Percentiles rank a stretch among this genome's conserved stretches.
Conservation (phyloP, 2,329 filamentous ascomycete genomes). For the Sclerotinia glacialis region DNA sequence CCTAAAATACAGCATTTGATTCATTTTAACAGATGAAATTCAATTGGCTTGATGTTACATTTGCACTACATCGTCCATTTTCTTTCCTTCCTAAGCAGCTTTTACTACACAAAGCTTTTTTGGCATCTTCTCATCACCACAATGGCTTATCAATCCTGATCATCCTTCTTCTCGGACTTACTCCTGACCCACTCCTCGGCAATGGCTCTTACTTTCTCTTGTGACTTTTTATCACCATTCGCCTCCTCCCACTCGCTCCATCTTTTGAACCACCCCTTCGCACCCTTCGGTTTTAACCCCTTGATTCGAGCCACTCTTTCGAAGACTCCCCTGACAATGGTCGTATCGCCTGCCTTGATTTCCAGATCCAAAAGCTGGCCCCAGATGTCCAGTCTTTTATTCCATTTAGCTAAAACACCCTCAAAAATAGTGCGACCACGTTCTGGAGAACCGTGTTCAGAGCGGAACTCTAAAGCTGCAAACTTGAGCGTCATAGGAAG, state of each 20-base stretch:
- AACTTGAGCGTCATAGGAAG: constrained; percentile 81
- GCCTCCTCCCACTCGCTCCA: constrained; percentile 88
- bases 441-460: constrained; percentile 77
- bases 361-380: constrained; percentile 89
- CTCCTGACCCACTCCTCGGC: constrained; percentile 68
- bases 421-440: constrained; percentile 94
- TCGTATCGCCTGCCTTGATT: constrained; percentile 55
- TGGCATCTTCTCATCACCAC: constrained; percentile 14
- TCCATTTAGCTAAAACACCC: constrained; percentile 76
- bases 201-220: constrained; percentile 67
- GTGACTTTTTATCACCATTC: constrained; percentile 65
- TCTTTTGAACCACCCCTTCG: constrained; percentile 83
- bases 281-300: constrained; percentile 76
- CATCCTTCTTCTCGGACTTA: constrained; percentile 41
- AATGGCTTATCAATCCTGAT: constrained; percentile 13
- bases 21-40: not conserved
- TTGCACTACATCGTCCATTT: constrained; percentile 8
- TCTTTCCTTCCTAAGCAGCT: not conserved
- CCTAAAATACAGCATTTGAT: not conserved
- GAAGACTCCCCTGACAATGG: constrained; percentile 72
- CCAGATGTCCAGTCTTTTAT: constrained; percentile 90
- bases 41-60: constrained; percentile 8
- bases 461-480: constrained; percentile 87
- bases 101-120: constrained; percentile 9
- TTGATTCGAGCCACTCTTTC: constrained; percentile 71